These are phyloP conservation scores for Pythium myriotylum DNA, from an alignment of 352 stramenopile genomes.

Conservation along the genomic window DNA sequence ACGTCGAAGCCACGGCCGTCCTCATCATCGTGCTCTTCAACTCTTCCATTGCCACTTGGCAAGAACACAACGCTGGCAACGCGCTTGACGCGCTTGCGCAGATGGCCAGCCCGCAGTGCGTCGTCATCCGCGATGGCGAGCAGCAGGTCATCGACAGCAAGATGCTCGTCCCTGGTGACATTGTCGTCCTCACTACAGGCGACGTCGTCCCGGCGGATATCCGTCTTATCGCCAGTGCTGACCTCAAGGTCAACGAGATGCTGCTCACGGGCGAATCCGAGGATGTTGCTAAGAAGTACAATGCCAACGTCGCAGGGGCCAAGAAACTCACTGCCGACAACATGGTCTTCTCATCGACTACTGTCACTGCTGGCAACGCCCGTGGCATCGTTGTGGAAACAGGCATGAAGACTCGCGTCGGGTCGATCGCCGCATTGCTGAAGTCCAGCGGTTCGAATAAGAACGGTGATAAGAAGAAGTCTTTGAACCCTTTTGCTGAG, in stretches of 20 bases:
- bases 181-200: slow-evolving; percentile 90
- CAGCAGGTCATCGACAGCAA: slow-evolving; percentile 71
- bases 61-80: slow-evolving; percentile 68
- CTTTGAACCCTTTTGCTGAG: slow-evolving; percentile 51
- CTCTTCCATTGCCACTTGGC: slow-evolving; percentile 55
- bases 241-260: slow-evolving; percentile 93
- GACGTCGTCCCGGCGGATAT: slow-evolving; percentile 94
- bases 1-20: slow-evolving; percentile 72
- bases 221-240: slow-evolving; percentile 83
- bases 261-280: slow-evolving; percentile 93
- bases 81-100: slow-evolving; percentile 65
- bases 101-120: slow-evolving; percentile 64
- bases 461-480: slow-evolving; percentile 34
- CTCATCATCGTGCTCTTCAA: slow-evolving; percentile 71
- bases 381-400: slow-evolving; percentile 74
- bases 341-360: slow-evolving; percentile 94
- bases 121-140: slow-evolving; percentile 64
- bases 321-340: slow-evolving; percentile 76
- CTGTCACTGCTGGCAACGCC: slow-evolving; percentile 75
- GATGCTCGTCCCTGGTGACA: slow-evolving; percentile 71
- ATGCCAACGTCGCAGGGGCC: slow-evolving; percentile 25
- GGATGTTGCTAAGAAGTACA: slow-evolving; percentile 76
- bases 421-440: slow-evolving; percentile 66
- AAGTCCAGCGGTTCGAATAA: slow-evolving; percentile 40
- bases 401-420: slow-evolving; percentile 71